Evolutionary conservation across 1,139 yeast species (phyloP).

Genomic region (Debaryomyces singareniensis): DNA sequence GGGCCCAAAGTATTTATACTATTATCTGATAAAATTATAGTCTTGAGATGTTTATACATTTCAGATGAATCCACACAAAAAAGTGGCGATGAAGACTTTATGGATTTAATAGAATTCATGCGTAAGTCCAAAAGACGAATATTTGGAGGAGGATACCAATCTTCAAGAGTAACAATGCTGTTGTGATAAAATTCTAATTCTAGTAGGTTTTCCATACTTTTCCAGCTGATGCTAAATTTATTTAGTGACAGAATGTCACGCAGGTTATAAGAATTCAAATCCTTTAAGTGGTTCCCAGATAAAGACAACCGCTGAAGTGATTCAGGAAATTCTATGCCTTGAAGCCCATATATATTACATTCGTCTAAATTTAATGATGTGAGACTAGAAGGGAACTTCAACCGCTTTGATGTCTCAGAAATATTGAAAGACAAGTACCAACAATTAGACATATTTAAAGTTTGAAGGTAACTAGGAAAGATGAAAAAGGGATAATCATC

Average conservation of each 20-base stretch:
- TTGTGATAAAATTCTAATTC: neutral
- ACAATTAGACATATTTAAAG: constrained; percentile 14
- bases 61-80: too few relatives aligned
- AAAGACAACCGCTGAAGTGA: neutral
- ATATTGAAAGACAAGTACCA: constrained; percentile 2
- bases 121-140: constrained; percentile 18
- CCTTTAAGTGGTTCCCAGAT: neutral
- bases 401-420: neutral
- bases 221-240: neutral
- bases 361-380: neutral
- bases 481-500: constrained; percentile 5
- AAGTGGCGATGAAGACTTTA: neutral
- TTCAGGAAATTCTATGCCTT: neutral
- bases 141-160: constrained; percentile 21
- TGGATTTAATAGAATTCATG: constrained; percentile 12
- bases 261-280: neutral
- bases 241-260: neutral
- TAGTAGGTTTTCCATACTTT: neutral
- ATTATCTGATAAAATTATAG: neutral
- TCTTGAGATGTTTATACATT: neutral
- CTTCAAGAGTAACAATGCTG: constrained; percentile 11
- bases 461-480: constrained; percentile 20
- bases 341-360: neutral
- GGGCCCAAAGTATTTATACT: neutral
- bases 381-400: neutral